These are phyloP conservation scores for Chaetomium fimeti DNA, from an alignment of 495 filamentous ascomycete genomes.

Conservation along the genomic window DNA sequence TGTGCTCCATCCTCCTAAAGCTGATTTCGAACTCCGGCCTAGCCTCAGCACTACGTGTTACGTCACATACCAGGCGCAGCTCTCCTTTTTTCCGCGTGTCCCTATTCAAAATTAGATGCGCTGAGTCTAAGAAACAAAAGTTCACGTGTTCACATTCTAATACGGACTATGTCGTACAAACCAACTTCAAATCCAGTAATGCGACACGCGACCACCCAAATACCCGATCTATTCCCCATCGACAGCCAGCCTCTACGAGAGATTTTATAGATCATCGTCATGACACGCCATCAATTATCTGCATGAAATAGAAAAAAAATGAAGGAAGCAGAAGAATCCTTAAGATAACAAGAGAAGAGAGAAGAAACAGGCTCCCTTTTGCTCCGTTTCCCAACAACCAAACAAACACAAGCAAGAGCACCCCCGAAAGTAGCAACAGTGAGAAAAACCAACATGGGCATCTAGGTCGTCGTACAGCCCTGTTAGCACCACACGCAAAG, in stretches of 20 bases:
- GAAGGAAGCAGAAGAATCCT: background rate
- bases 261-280: background rate
- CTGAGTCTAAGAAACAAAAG: too few relatives aligned
- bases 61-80: too few relatives aligned
- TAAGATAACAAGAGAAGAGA: conserved; percentile 6
- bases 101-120: too few relatives aligned
- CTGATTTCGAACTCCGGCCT: too few relatives aligned
- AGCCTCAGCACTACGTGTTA: too few relatives aligned
- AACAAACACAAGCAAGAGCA: conserved; percentile 15
- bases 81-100: too few relatives aligned
- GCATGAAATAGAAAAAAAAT: conserved; percentile 12
- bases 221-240: background rate
- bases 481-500: background rate
- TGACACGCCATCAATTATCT: conserved; percentile 18
- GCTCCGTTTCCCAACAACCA: conserved; percentile 17
- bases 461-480: conserved; percentile 7
- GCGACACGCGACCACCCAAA: background rate
- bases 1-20: too few relatives aligned
- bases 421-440: background rate
- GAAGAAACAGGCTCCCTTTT: conserved; percentile 23
- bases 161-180: background rate
- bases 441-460: background rate
- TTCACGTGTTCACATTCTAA: background rate
- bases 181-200: background rate
- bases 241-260: background rate